A percentile compares a stretch with the other conserved stretches of the same genome.
These are phyloP conservation scores for Suhomyces yuchorum DNA, from an alignment of 1,139 yeast species.

Conservation along the genomic window DNA sequence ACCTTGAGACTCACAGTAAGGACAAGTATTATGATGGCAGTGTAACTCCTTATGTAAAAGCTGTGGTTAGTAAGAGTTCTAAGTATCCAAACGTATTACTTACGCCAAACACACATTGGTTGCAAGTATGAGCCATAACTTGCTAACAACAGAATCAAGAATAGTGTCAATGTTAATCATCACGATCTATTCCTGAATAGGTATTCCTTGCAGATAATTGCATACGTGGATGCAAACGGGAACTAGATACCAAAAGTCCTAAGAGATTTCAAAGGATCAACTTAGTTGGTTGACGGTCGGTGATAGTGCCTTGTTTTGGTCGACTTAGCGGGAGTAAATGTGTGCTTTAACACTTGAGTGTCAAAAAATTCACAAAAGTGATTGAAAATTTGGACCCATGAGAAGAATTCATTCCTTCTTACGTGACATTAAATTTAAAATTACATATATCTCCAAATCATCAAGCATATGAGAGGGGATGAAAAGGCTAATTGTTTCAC, in stretches of 20 bases:
- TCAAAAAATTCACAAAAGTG: background rate
- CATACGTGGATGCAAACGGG: too few relatives aligned
- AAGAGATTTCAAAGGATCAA: too few relatives aligned
- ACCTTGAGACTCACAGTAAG: background rate
- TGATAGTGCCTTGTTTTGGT: too few relatives aligned
- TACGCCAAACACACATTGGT: constrained; percentile 2
- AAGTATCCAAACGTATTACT: background rate
- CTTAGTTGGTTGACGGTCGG: too few relatives aligned
- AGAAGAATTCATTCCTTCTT: too few relatives aligned
- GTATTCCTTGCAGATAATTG: background rate
- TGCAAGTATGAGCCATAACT: background rate
- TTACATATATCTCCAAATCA: too few relatives aligned
- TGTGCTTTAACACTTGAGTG: background rate
- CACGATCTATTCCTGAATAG: background rate
- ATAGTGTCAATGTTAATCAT: constrained; percentile 4
- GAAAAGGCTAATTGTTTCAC: too few relatives aligned
- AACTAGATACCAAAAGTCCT: too few relatives aligned
- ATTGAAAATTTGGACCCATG: background rate
- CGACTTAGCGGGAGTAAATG: too few relatives aligned
- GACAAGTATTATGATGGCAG: background rate
- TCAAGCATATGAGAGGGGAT: too few relatives aligned
- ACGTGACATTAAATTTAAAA: too few relatives aligned
- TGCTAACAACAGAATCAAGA: background rate
- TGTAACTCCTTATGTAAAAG: background rate
- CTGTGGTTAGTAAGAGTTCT: constrained; percentile 6